Conservation (phyloP, 2,329 filamentous ascomycete species). For the Pyrenophora teres region DNA sequence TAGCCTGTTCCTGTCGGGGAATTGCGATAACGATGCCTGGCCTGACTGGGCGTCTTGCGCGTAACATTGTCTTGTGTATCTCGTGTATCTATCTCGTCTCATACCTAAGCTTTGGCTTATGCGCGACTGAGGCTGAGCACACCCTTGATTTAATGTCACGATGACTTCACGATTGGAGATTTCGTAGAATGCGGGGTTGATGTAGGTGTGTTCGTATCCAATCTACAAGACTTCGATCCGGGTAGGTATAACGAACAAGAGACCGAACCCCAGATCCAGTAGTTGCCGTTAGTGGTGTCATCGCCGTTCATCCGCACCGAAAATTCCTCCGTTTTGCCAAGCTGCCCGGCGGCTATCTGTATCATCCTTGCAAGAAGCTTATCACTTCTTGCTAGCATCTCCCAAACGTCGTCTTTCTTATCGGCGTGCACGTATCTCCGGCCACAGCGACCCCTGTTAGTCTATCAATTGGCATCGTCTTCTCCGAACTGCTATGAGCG, state of each 20-base stretch:
- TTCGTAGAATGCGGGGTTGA: not conserved
- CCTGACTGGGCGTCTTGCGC: conserved; percentile 15
- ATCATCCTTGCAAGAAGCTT: conserved; percentile 1
- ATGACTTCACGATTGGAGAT: no score
- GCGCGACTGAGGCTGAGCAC: not conserved
- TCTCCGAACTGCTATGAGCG: not conserved
- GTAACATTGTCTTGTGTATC: conserved; percentile 5
- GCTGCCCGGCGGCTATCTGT: not conserved
- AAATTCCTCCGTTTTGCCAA: conserved; percentile 1
- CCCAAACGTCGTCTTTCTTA: conserved; percentile 5
- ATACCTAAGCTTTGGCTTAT: not conserved
- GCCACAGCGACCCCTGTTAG: not conserved
- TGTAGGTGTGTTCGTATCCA: not conserved
- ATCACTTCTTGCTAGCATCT: conserved; percentile 5
- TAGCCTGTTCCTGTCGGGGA: conserved; percentile 5
- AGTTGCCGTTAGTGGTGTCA: no score
- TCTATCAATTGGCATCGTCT: conserved; percentile 1
- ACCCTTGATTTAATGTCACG: not conserved
- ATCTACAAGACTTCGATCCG: not conserved
- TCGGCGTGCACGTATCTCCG: conserved; percentile 9
- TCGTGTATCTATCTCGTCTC: not conserved
- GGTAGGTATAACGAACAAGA: no score
- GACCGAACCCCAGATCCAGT: no score
- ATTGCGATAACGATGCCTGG: conserved; percentile 20
- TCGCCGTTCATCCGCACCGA: not conserved